Evolutionary conservation across 257 asterid genomes (phyloP), one percentile per base, ranked within the genome.

Genomic region (Solanum virginianum): DNA sequence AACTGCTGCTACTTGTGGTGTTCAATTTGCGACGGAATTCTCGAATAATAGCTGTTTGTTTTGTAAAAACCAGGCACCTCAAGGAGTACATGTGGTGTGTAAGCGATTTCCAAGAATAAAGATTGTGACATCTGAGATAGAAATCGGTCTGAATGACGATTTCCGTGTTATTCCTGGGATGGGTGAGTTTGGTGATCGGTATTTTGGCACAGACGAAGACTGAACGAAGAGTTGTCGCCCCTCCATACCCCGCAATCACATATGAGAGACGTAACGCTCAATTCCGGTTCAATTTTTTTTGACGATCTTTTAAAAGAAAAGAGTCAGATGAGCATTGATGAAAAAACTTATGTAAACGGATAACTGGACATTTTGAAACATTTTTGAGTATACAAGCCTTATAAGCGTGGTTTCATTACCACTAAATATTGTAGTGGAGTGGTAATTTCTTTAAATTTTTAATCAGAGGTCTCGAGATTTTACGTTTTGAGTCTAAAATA

Each of bases 61-160:
- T 74, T 49, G 63, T 59, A 53, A 82, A 77, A 69, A 87, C 60
- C 90, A 96, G 99, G 99, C 99, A 83, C 99, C 99, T 87, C 97
- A 97, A 89, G 99, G 99, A 80, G 95, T 95, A 24, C 98, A 95
- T 86, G 93, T 92, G 88, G 99, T 97, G 26, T 95, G 98, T 90
- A 95, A 91, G 88, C 93, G 88, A 53, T 97, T 97, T 89, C 99
- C 98, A 20, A 91, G 98, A 85, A 81, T 97, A 49, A 95, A 97
- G 93, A 97, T 97, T 10, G 99, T 97, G 93, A 97, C 99, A 29
- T 97, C 99, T 72, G 99, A 97, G 97, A 97, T 97, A 72, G 99
- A 97, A 90, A 88, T 84, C 6, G 99, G 98, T 49, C 72, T 97
- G 86, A 97, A 95, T 55, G 92, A 92, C 29, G 98, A 97, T 84